A percentile compares a stretch with the other conserved stretches of the same genome.
Evolutionary conservation across 192 early-diverging fungal genomes (phyloP).

Genomic region (Coemansia sp.): DNA sequence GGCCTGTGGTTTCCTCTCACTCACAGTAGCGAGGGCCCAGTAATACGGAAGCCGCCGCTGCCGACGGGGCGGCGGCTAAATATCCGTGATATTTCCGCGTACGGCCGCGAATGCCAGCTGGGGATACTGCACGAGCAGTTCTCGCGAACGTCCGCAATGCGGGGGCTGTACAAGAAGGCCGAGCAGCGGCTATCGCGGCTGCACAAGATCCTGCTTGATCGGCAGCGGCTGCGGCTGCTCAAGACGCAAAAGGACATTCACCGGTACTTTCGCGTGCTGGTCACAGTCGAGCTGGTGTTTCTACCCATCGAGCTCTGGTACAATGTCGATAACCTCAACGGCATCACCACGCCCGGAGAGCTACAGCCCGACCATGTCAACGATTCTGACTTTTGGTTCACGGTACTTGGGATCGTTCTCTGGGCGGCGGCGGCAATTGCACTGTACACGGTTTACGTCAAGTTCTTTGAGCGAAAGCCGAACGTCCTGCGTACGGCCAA

Average conservation of each 20-base stretch:
- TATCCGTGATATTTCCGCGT: constrained; percentile 5
- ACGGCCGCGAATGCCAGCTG: neutral
- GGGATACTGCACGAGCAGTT: constrained; percentile 7
- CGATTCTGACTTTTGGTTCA: constrained; percentile 37
- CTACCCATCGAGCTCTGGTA: constrained; percentile 46
- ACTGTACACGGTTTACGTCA: constrained; percentile 24
- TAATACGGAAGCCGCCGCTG: constrained; percentile 1
- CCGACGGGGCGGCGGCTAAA: constrained; percentile 4
- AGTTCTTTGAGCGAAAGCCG: constrained; percentile 38
- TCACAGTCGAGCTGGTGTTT: constrained; percentile 35
- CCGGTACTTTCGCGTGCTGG: constrained; percentile 34
- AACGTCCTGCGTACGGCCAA: constrained; percentile 5
- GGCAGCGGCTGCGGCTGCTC: constrained; percentile 31
- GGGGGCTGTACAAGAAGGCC: constrained; percentile 24
- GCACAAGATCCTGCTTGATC: constrained; percentile 40
- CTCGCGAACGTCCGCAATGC: neutral
- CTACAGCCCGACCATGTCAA: constrained; percentile 13
- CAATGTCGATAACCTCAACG: constrained; percentile 42
- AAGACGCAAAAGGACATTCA: constrained; percentile 32
- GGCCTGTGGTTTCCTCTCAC: neutral
- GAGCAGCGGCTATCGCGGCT: constrained; percentile 38
- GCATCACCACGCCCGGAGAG: constrained; percentile 34
- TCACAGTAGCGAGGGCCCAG: neutral
- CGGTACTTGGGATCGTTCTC: constrained; percentile 28
- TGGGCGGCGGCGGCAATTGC: constrained; percentile 26